These are phyloP conservation scores for Coffea eugenioides DNA, from an alignment of 257 asterid genomes.

Conservation along the genomic window DNA sequence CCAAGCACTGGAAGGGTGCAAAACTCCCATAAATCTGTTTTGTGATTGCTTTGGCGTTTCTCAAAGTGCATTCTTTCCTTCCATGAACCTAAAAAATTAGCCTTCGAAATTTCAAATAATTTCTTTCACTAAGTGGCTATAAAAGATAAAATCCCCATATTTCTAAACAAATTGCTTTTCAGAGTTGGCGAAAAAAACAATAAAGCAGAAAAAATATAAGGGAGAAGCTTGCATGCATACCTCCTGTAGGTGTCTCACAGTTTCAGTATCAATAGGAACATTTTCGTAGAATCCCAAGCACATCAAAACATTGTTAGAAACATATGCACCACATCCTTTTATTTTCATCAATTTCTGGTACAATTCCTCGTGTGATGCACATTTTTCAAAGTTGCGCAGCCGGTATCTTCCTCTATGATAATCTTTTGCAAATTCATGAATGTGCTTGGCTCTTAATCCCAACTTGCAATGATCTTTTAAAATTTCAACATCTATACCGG, in stretches of 20 bases:
- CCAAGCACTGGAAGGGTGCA: constrained; percentile 54
- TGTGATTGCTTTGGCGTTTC: not conserved
- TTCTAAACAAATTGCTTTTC: not conserved
- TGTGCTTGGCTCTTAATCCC: constrained; percentile 31
- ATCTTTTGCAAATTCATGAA: constrained; percentile 26
- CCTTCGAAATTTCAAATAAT: not conserved
- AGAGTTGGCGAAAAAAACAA: not conserved
- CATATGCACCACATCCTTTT: constrained; percentile 41
- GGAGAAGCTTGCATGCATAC: not conserved
- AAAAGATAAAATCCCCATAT: not conserved
- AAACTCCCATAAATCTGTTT: constrained; percentile 35
- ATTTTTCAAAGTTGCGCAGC: constrained; percentile 14
- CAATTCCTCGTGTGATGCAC: not conserved
- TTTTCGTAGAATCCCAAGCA: constrained; percentile 37
- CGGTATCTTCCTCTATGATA: constrained; percentile 25
- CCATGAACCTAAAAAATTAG: constrained; percentile 28
- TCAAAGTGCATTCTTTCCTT: not conserved
- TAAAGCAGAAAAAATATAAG: not conserved
- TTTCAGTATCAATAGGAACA: constrained; percentile 48
- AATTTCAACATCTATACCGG: constrained; percentile 23
- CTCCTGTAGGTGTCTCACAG: constrained; percentile 40
- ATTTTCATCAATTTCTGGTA: constrained; percentile 1
- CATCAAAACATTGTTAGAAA: constrained; percentile 43
- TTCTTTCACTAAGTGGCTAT: not conserved
- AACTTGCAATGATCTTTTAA: constrained; percentile 23